A percentile compares a stretch with the other conserved stretches of the same genome.
These are phyloP conservation scores for Ambrosiella beaveri DNA, from an alignment of 2,329 filamentous ascomycete species.

Conservation along the genomic window DNA sequence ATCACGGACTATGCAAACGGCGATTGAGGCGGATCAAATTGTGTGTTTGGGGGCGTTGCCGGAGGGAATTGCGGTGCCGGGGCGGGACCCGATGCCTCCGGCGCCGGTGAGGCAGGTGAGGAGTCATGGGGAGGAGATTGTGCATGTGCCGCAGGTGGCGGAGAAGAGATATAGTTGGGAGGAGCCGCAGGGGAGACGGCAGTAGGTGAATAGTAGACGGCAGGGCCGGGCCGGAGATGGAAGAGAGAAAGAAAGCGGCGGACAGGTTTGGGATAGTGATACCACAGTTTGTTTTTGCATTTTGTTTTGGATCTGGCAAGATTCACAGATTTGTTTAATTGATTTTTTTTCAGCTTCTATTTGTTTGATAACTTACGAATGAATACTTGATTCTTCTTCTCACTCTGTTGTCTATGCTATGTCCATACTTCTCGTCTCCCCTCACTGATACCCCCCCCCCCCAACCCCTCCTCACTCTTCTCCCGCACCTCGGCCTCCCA, in stretches of 20 bases:
- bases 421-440: too few species aligned
- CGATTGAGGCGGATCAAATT: slow-evolving; percentile 35
- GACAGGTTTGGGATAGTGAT: not conserved
- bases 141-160: slow-evolving; percentile 35
- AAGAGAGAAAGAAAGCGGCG: not conserved
- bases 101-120: not conserved
- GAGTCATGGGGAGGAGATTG: slow-evolving; percentile 22
- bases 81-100: slow-evolving; percentile 2
- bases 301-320: too few species aligned
- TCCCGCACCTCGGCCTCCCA: too few species aligned
- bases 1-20: slow-evolving; percentile 27
- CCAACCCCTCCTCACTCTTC: too few species aligned
- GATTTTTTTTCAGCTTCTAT: too few species aligned
- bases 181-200: slow-evolving; percentile 14
- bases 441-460: too few species aligned
- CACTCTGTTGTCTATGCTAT: too few species aligned
- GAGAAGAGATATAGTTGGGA: slow-evolving; percentile 36
- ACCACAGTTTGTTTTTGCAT: too few species aligned
- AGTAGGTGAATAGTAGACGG: not conserved
- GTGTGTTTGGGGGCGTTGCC: slow-evolving; percentile 39
- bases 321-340: too few species aligned
- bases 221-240: not conserved
- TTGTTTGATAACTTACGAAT: too few species aligned
- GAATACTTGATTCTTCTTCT: too few species aligned
- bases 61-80: slow-evolving; percentile 24